Evolutionary conservation across 1,284 basidiomycete genomes (phyloP), one percentile per base, ranked within the genome.

Genomic region (Ganoderma sinense): DNA sequence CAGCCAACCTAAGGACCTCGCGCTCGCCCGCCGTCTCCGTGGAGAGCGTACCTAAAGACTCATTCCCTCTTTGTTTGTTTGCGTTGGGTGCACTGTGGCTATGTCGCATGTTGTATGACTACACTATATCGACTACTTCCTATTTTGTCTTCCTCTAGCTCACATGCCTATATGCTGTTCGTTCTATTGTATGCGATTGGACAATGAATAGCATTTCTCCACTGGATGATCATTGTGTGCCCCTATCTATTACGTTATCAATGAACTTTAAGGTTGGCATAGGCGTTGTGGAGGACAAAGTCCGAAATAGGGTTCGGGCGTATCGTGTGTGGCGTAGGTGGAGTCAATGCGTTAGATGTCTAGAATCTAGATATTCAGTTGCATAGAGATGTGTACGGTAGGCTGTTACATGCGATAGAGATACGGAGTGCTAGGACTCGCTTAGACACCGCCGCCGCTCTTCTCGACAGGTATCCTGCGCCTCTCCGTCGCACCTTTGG

Each of bases 401-500:
- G n/a, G 29, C 16, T 39, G 62, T 29, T 39, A 62, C 59, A 59
- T 51, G 59, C 43, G 62, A 48, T 45, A 69, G 13, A 40, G 6
- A 59, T 20, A 10, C 16, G 39, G 23, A 20, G 58, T 33, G 14
- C n/a, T 23, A 6, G 56, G 11, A 13, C n/a, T 60, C 3, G 8
- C 59, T 87, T 82, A 94, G 6, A 94, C 91, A 68, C 94, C 94
- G 62, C 94, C 94, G 68, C 94, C 94, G 71, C 91, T 93, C 85
- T 93, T 91, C 83, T 96, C 94, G 20, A 96, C 94, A 1, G 94
- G 94, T 69, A 95, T 96, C 71, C 87, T 85, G 70, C 82, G 81
- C 69, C 91, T 84, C 74, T 88, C 80, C 31, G 79, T 80, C 72
- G 84, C 84, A 58, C 73, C 78, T 51, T 76, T 73, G 67, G 78